phyloP scores from a whole-genome alignment of 108 stramenopile genomes.

The Poteriospumella lacustris region DNA sequence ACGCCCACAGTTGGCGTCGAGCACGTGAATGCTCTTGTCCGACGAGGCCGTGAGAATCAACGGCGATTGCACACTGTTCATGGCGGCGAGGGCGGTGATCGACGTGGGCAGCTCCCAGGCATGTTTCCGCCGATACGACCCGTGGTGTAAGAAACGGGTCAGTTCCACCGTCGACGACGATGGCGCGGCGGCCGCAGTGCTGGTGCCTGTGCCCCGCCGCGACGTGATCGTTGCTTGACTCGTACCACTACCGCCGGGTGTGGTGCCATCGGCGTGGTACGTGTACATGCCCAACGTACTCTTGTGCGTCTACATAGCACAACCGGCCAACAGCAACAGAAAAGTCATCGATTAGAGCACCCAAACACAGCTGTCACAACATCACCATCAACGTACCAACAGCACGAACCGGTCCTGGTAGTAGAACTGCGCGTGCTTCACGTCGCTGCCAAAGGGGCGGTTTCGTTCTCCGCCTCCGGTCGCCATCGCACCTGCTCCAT shows the following conservation, averaged over 20 bases:
- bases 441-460: not conserved
- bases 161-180: too few species aligned
- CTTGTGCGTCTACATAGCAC: not conserved
- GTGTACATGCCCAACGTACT: not conserved
- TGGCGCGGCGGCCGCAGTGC: too few species aligned
- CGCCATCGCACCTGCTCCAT: too few species aligned
- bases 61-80: constrained; percentile 34
- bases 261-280: not conserved
- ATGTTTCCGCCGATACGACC: not conserved
- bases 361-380: too few species aligned
- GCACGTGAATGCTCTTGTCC: constrained; percentile 20
- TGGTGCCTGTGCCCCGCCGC: too few species aligned
- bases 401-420: constrained; percentile 18
- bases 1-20: constrained; percentile 24
- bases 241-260: too few species aligned
- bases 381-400: constrained; percentile 5
- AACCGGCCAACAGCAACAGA: too few species aligned
- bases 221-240: too few species aligned
- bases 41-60: constrained; percentile 28
- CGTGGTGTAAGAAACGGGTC: not conserved
- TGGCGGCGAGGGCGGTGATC: not conserved
- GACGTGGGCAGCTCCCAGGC: not conserved
- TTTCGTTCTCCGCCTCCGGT: too few species aligned
- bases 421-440: constrained; percentile 1
- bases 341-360: too few species aligned